Evolutionary conservation across 2,329 filamentous ascomycete genomes (phyloP).

Genomic region (Aspergillus texensis): DNA sequence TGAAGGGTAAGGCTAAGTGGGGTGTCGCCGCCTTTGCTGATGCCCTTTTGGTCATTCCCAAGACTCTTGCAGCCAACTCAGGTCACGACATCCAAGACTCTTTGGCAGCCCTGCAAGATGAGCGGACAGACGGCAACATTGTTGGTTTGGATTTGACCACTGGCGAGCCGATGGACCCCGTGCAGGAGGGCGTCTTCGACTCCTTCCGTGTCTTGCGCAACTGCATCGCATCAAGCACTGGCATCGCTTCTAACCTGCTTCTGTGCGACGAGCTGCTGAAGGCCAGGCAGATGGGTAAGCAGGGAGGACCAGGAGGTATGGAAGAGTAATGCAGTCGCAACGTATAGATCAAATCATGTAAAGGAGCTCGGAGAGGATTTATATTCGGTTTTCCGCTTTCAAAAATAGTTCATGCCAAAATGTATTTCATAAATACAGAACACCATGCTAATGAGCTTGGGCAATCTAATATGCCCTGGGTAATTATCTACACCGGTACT

Average conservation of each 20-base stretch:
- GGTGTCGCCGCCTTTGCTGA: slow-evolving; percentile 95
- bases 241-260: slow-evolving; percentile 92
- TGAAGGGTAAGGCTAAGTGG: slow-evolving; percentile 98
- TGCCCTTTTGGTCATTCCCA: slow-evolving; percentile 91
- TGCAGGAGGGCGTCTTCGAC: slow-evolving; percentile 89
- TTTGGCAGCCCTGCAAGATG: slow-evolving; percentile 82
- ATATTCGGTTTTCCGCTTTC: slow-evolving; percentile 15
- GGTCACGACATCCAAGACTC: slow-evolving; percentile 97
- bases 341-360: slow-evolving; percentile 28
- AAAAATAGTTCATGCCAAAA: slow-evolving; percentile 22
- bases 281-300: slow-evolving; percentile 83
- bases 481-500: background rate
- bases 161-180: slow-evolving; percentile 92
- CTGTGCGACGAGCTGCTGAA: slow-evolving; percentile 97
- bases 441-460: slow-evolving; percentile 12
- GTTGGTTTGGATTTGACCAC: slow-evolving; percentile 85
- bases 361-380: slow-evolving; percentile 25
- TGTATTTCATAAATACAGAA: slow-evolving; percentile 22
- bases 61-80: slow-evolving; percentile 93
- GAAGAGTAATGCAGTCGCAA: slow-evolving; percentile 40
- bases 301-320: slow-evolving; percentile 46
- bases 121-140: slow-evolving; percentile 77
- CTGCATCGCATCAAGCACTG: slow-evolving; percentile 87
- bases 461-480: slow-evolving; percentile 8
- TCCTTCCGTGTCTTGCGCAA: slow-evolving; percentile 95